phyloP scores from a whole-genome alignment of 768 basidiomycete genomes.

The Pleurotus platypus region DNA sequence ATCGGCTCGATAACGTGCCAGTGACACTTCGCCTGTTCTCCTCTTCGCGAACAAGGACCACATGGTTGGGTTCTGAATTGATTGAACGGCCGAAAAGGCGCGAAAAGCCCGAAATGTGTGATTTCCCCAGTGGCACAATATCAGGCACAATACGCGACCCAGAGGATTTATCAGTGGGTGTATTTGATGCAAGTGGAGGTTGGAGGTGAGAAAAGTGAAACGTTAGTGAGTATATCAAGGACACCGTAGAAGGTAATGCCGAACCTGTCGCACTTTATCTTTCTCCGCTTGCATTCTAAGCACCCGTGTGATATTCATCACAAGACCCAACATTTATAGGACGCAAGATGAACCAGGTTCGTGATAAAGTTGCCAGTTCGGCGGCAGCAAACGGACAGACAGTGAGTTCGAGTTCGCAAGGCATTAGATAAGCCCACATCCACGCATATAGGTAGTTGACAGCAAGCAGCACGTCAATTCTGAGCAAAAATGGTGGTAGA shows the following conservation, averaged over 20 bases:
- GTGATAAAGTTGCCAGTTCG: neutral
- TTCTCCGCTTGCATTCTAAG: slow-evolving; percentile 79
- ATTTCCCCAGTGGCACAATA: neutral
- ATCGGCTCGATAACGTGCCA: slow-evolving; percentile 83
- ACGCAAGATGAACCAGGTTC: slow-evolving; percentile 11
- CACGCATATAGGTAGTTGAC: slow-evolving; percentile 12
- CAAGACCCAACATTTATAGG: slow-evolving; percentile 17
- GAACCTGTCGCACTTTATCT: slow-evolving; percentile 87
- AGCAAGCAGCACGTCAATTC: slow-evolving; percentile 17
- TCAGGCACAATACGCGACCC: no score
- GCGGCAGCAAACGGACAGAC: slow-evolving; percentile 2
- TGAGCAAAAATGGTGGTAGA: slow-evolving; percentile 17
- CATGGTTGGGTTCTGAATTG: slow-evolving; percentile 68
- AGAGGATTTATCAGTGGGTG: neutral
- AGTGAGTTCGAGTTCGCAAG: slow-evolving; percentile 10
- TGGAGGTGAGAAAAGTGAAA: slow-evolving; percentile 17
- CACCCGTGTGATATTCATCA: slow-evolving; percentile 25
- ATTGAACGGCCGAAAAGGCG: slow-evolving; percentile 4
- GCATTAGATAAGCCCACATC: slow-evolving; percentile 18
- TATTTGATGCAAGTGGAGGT: slow-evolving; percentile 1
- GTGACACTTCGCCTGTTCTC: slow-evolving; percentile 76
- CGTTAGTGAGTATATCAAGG: neutral
- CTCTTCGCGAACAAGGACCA: slow-evolving; percentile 74
- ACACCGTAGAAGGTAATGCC: slow-evolving; percentile 9
- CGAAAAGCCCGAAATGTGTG: slow-evolving; percentile 1